Percentiles rank a stretch among this genome's conserved stretches.
These are phyloP conservation scores for Reutealis trisperma DNA, from an alignment of 345 rosid genomes.

Conservation along the genomic window DNA sequence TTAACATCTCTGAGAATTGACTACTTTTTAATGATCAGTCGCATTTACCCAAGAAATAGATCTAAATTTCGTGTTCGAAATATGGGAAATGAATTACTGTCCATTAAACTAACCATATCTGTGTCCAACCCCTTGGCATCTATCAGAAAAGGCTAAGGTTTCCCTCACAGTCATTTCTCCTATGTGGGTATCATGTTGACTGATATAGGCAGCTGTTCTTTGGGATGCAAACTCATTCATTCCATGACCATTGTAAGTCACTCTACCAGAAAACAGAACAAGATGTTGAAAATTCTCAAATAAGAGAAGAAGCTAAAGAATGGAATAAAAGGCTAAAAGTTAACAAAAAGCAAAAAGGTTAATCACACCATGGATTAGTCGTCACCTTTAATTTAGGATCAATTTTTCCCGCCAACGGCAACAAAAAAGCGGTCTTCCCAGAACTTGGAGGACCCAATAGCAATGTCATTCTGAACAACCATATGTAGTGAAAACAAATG, in stretches of 20 bases:
- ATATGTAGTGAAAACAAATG: not conserved
- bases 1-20: conserved; percentile 50
- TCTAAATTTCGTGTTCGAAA: not conserved
- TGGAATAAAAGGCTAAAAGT: too few species aligned
- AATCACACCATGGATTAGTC: too few species aligned
- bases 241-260: too few species aligned
- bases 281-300: too few species aligned
- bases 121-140: conserved; percentile 23
- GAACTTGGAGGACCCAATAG: conserved; percentile 85
- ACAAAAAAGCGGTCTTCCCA: conserved; percentile 71
- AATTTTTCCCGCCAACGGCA: conserved; percentile 78
- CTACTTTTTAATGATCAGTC: not conserved
- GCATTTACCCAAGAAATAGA: not conserved
- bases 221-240: too few species aligned
- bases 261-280: too few species aligned
- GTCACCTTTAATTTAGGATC: conserved; percentile 52
- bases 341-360: not conserved
- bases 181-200: too few species aligned
- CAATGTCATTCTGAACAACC: conserved; percentile 53
- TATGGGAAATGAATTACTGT: not conserved
- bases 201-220: too few species aligned
- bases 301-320: too few species aligned
- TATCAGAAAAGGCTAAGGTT: conserved; percentile 15
- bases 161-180: too few species aligned
- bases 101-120: conserved; percentile 9